Conservation (phyloP, 192 early-diverging fungal species). For the Bifiguratus adelaidae region DNA sequence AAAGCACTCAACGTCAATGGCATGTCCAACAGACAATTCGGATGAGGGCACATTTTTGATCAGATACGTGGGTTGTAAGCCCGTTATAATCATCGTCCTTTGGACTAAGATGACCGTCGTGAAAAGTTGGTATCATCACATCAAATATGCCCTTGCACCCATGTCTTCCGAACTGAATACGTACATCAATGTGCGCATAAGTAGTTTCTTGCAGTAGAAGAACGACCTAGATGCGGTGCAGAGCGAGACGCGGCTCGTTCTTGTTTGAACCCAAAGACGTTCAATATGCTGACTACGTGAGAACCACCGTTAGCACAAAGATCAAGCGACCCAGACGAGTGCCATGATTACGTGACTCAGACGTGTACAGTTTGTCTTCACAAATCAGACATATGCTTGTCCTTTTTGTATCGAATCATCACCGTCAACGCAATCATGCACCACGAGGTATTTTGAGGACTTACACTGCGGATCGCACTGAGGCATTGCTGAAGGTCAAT, state of each 20-base stretch:
- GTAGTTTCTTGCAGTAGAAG: background rate
- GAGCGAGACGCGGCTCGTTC: background rate
- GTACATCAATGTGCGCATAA: constrained; percentile 1
- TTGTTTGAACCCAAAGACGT: constrained; percentile 1
- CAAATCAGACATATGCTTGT: constrained; percentile 54
- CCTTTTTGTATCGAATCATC: constrained; percentile 39
- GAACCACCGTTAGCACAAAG: background rate
- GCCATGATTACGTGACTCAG: background rate
- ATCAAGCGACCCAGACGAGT: background rate
- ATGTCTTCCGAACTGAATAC: constrained; percentile 3
- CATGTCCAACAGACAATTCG: no score
- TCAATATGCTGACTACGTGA: background rate
- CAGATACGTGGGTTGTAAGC: no score
- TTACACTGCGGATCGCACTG: no score
- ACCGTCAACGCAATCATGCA: constrained; percentile 13
- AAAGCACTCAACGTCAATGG: no score
- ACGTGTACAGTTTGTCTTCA: constrained; percentile 11
- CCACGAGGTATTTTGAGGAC: background rate
- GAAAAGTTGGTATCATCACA: constrained; percentile 37
- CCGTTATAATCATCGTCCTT: constrained; percentile 16
- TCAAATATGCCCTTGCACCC: constrained; percentile 4
- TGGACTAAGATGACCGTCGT: constrained; percentile 41
- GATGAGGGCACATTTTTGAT: no score
- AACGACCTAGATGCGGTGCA: background rate
- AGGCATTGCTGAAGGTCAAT: background rate